Percentiles rank a stretch among this genome's conserved stretches.
These are phyloP conservation scores for Macrophomina tecta DNA, from an alignment of 2,329 filamentous ascomycete genomes.

Conservation along the genomic window DNA sequence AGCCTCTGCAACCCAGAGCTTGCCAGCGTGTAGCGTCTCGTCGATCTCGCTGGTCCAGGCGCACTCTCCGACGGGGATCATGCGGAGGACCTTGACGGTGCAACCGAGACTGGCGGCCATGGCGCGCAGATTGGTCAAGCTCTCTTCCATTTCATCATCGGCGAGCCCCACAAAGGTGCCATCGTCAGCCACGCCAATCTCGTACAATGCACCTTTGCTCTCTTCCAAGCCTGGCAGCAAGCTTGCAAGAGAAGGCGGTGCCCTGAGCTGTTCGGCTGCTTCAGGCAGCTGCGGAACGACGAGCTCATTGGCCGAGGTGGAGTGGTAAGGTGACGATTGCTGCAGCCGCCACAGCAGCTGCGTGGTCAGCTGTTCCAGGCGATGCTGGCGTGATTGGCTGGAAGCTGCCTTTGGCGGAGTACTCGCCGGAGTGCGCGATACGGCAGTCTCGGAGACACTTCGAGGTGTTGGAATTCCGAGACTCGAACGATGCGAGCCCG, in stretches of 20 bases:
- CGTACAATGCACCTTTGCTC: conserved; percentile 90
- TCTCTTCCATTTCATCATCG: conserved; percentile 91
- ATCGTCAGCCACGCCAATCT: conserved; percentile 95
- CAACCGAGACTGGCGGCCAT: conserved; percentile 96
- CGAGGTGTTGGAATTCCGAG: conserved; percentile 41
- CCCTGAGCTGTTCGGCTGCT: conserved; percentile 64
- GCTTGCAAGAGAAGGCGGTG: conserved; percentile 59
- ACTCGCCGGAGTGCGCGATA: conserved; percentile 44
- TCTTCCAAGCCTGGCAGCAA: conserved; percentile 82
- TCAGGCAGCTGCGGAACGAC: conserved; percentile 79
- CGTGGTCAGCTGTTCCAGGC: conserved; percentile 89
- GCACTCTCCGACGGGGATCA: conserved; percentile 84
- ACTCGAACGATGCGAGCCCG: conserved; percentile 58
- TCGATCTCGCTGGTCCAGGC: conserved; percentile 66
- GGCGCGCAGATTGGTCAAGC: conserved; percentile 78
- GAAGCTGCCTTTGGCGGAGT: conserved; percentile 56
- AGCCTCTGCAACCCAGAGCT: conserved; percentile 88
- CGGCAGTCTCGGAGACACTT: conserved; percentile 40
- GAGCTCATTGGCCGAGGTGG: conserved; percentile 75
- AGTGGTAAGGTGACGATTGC: conserved; percentile 91
- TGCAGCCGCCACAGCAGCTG: conserved; percentile 94
- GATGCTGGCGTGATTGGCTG: conserved; percentile 76
- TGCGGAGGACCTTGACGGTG: conserved; percentile 78
- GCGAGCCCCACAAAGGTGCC: conserved; percentile 87
- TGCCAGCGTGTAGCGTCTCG: conserved; percentile 35